These are phyloP conservation scores for Sequoiadendron giganteum DNA, from an alignment of 75 land plant genomes.

Conservation along the genomic window DNA sequence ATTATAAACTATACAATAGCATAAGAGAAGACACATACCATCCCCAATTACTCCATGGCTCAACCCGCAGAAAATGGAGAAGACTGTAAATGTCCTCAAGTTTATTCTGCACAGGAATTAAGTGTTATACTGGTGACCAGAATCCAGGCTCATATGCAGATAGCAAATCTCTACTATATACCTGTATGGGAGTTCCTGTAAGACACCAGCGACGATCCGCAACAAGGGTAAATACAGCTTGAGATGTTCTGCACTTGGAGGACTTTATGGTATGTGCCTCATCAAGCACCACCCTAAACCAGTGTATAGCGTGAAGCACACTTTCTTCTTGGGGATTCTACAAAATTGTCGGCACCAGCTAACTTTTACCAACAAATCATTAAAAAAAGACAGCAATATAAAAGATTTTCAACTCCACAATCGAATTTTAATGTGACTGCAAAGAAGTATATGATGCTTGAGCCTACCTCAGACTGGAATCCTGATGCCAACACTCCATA, in stretches of 20 bases:
- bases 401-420: neutral
- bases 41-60: slow-evolving; percentile 94
- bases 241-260: slow-evolving; percentile 58
- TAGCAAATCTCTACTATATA: slow-evolving; percentile 9
- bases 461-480: slow-evolving; percentile 61
- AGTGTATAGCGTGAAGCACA: slow-evolving; percentile 67
- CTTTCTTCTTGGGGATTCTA: slow-evolving; percentile 69
- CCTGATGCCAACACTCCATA: slow-evolving; percentile 91
- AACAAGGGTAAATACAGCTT: slow-evolving; percentile 70
- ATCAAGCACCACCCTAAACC: slow-evolving; percentile 94
- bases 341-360: slow-evolving; percentile 4
- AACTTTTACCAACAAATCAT: neutral
- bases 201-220: slow-evolving; percentile 92
- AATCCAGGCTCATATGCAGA: neutral
- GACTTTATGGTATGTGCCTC: slow-evolving; percentile 95
- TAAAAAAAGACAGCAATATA: neutral
- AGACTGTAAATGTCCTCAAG: slow-evolving; percentile 90
- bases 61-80: slow-evolving; percentile 82
- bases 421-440: neutral
- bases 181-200: slow-evolving; percentile 98
- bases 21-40: slow-evolving; percentile 41
- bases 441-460: neutral
- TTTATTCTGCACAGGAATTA: slow-evolving; percentile 63
- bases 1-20: neutral
- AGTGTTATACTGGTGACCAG: slow-evolving; percentile 4